Evolutionary conservation across 2,329 filamentous ascomycete genomes (phyloP), one percentile per base, ranked within the genome.

Genomic region (Fusarium floridanum): DNA sequence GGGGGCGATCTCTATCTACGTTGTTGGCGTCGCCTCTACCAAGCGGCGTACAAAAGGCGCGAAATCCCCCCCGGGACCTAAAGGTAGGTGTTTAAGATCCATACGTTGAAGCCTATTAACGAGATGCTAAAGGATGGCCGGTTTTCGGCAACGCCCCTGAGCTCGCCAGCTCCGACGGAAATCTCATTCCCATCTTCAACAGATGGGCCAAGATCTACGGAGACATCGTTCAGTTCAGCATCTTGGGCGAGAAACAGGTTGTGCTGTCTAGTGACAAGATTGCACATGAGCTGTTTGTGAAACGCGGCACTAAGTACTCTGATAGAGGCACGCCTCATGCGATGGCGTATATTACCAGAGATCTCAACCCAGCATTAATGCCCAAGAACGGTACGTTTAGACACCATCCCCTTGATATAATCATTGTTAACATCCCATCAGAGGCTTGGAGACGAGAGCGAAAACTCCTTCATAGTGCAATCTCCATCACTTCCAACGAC

Each of bases 171-270:
- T 63, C 56, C 10, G 22, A 37, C 11, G 59, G 64, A 14, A 37
- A 63, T 12, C 64, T 66, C 20, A 43, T 63, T 17, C 36, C 59
- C 4, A 66, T 56, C 16, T 66, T 66, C 36, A 63, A 55, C 29
- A 56, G 20, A 34, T 66, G 64, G 64, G 36, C 36, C 3, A 27
- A 63, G 2, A 6, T 34, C 2, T 63, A 66, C 12, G 64, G 64
- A 6, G 57, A 62, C 32, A 41, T 66, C 12, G 16, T 55, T 16
- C 64, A 66, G 20, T 66, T 66, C 20, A 66, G 36, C 22, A 36
- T 66, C 11, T 36, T 66, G 5, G 64, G 64, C 2, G 57, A 66
- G 36, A 66, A 66, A 16, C 64, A 66, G n/a, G 27, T 66, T 3
- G 7, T 66, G 0, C 7, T 62, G 5, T 62, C 64, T 10, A 62